A percentile compares a stretch with the other conserved stretches of the same genome.
Evolutionary conservation across 495 filamentous ascomycete genomes (phyloP).

Genomic region (Xylaria acuta): DNA sequence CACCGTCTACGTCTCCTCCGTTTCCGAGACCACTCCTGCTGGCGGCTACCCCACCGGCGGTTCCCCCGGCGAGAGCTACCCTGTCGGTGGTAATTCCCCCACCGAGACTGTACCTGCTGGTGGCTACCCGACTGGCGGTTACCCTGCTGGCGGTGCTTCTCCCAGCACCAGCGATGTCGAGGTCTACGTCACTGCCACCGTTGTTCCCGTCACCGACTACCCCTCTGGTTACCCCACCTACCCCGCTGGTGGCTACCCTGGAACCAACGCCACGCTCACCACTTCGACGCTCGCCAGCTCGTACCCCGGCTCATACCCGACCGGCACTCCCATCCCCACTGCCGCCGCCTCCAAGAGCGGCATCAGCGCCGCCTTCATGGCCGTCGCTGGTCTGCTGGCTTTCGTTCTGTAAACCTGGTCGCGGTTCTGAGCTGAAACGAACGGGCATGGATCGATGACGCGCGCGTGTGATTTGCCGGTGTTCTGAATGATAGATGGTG

Average conservation of each 20-base stretch:
- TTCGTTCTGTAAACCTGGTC: slow-evolving; percentile 36
- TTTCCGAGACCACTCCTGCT: slow-evolving; percentile 11
- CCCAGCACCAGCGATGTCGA: slow-evolving; percentile 33
- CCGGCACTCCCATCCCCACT: slow-evolving; percentile 13
- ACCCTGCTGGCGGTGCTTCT: slow-evolving; percentile 26
- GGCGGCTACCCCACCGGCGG: slow-evolving; percentile 15
- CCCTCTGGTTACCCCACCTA: slow-evolving; percentile 24
- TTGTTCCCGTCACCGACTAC: slow-evolving; percentile 29
- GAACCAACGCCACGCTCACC: slow-evolving; percentile 26
- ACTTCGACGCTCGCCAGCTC: not conserved
- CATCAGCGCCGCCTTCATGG: slow-evolving; percentile 40
- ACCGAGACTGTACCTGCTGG: not conserved
- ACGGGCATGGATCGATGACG: slow-evolving; percentile 15
- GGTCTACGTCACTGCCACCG: slow-evolving; percentile 31
- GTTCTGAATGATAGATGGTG: slow-evolving; percentile 14
- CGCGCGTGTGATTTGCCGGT: not conserved
- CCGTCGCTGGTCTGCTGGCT: slow-evolving; percentile 38
- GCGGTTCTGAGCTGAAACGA: not conserved
- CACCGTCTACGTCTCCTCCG: slow-evolving; percentile 23
- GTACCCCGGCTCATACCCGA: slow-evolving; percentile 16
- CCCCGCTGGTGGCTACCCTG: slow-evolving; percentile 20
- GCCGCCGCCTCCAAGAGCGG: slow-evolving; percentile 37
- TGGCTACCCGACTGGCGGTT: slow-evolving; percentile 10
- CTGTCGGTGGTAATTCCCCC: slow-evolving; percentile 28
- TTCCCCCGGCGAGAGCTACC: slow-evolving; percentile 16